Percentiles rank a stretch among this genome's conserved stretches.
Evolutionary conservation across 768 basidiomycete genomes (phyloP).

Genomic region (Russula earlei): DNA sequence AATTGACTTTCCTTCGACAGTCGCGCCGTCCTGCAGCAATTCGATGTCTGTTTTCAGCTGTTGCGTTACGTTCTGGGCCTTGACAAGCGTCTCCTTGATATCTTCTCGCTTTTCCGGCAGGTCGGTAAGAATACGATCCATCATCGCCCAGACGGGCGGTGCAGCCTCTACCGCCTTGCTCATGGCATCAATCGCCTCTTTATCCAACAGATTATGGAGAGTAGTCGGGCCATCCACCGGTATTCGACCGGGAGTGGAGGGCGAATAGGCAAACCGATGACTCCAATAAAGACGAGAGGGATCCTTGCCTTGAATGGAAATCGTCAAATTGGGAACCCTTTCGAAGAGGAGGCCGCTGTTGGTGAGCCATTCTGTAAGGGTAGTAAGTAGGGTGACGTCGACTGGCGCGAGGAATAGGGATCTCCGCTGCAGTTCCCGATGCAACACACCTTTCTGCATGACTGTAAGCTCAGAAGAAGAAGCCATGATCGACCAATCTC

Average conservation of each 20-base stretch:
- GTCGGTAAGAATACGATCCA: conserved; percentile 56
- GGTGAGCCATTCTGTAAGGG: conserved; percentile 1
- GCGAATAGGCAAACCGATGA: conserved; percentile 32
- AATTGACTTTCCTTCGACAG: conserved; percentile 48
- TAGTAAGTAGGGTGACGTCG: conserved; percentile 22
- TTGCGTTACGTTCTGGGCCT: conserved; percentile 55
- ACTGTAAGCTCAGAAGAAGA: conserved; percentile 41
- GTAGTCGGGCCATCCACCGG: conserved; percentile 43
- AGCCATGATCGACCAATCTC: conserved; percentile 74
- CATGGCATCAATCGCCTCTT: conserved; percentile 71
- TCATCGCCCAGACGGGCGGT: conserved; percentile 72
- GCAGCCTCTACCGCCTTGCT: conserved; percentile 71
- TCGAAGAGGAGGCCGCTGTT: not conserved
- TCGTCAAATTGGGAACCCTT: conserved; percentile 13
- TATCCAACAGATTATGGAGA: conserved; percentile 61
- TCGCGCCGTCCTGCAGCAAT: conserved; percentile 47
- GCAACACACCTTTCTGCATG: conserved; percentile 41
- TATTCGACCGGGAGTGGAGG: conserved; percentile 31
- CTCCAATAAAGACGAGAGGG: conserved; percentile 34
- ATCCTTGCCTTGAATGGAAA: conserved; percentile 36
- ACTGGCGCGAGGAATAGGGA: conserved; percentile 23
- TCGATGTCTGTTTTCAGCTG: conserved; percentile 51
- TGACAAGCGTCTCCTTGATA: conserved; percentile 44
- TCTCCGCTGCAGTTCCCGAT: conserved; percentile 19
- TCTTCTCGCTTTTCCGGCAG: conserved; percentile 34